Conservation (phyloP, 306 rosid genomes). For the Psophocarpus tetragonolobus region DNA sequence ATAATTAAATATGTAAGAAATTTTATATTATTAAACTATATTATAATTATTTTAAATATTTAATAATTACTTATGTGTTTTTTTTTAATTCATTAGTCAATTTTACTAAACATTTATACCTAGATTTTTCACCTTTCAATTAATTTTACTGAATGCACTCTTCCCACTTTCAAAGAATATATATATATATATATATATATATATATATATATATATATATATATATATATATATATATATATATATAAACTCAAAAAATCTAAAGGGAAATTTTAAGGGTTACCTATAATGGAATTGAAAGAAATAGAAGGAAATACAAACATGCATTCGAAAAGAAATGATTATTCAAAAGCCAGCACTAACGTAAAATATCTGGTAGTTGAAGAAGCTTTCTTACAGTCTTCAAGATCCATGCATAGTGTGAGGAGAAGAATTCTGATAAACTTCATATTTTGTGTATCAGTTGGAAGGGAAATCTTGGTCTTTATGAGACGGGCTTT, state of each 20-base stretch:
- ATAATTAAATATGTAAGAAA: no score
- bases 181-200: no score
- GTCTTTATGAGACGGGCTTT: slow-evolving; percentile 46
- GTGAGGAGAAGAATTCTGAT: slow-evolving; percentile 4
- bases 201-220: no score
- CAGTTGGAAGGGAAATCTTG: slow-evolving; percentile 50
- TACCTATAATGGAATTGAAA: slow-evolving; percentile 22
- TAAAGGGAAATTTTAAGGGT: not conserved
- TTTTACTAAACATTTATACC: no score
- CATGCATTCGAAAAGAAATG: slow-evolving; percentile 29
- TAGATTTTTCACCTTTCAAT: no score
- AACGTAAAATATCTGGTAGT: not conserved
- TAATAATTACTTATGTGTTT: no score
- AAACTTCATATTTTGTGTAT: slow-evolving; percentile 30
- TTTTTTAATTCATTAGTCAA: no score
- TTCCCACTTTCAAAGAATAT: no score
- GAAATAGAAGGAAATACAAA: slow-evolving; percentile 33
- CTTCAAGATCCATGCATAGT: slow-evolving; percentile 33
- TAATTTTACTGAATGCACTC: no score
- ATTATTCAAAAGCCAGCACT: slow-evolving; percentile 31
- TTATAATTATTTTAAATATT: no score
- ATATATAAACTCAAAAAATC: slow-evolving; percentile 23
- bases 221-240: no score
- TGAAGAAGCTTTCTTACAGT: slow-evolving; percentile 23
- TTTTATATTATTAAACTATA: no score